These are phyloP conservation scores for Hyphodiscus sp. DNA, from an alignment of 2,329 filamentous ascomycete genomes.

Conservation along the genomic window DNA sequence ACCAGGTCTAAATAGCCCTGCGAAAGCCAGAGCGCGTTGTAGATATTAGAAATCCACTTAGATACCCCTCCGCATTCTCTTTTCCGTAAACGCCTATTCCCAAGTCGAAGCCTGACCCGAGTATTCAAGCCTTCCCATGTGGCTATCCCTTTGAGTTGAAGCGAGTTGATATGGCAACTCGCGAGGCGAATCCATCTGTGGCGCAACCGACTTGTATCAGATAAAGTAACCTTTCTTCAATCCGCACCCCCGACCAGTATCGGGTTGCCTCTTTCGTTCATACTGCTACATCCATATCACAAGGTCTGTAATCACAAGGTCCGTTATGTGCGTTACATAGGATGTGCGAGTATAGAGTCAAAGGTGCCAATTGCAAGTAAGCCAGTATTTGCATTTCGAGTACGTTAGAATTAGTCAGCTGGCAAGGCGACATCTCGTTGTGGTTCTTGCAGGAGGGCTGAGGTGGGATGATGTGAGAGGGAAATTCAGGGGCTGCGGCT, in stretches of 20 bases:
- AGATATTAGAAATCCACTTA: background rate
- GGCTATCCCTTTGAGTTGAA: background rate
- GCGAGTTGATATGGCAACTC: too few species aligned
- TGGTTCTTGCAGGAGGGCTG: too few species aligned
- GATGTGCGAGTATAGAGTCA: too few species aligned
- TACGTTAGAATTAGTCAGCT: background rate
- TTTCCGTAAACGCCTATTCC: background rate
- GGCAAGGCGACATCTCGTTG: too few species aligned
- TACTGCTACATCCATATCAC: too few species aligned
- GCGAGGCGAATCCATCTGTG: background rate
- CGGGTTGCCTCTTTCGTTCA: too few species aligned
- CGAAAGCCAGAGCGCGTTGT: background rate
- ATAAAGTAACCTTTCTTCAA: background rate
- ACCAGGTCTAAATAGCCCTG: background rate
- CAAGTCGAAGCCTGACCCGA: background rate
- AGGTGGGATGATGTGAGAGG: background rate
- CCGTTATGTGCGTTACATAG: too few species aligned
- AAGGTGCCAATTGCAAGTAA: too few species aligned
- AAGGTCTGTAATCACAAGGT: too few species aligned
- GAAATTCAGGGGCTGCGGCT: background rate
- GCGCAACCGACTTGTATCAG: background rate
- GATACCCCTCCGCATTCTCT: background rate
- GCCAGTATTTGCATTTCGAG: background rate
- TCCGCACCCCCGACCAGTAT: too few species aligned
- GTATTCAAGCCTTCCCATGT: background rate